Conservation (phyloP, 345 rosid species). For the Adansonia digitata region DNA sequence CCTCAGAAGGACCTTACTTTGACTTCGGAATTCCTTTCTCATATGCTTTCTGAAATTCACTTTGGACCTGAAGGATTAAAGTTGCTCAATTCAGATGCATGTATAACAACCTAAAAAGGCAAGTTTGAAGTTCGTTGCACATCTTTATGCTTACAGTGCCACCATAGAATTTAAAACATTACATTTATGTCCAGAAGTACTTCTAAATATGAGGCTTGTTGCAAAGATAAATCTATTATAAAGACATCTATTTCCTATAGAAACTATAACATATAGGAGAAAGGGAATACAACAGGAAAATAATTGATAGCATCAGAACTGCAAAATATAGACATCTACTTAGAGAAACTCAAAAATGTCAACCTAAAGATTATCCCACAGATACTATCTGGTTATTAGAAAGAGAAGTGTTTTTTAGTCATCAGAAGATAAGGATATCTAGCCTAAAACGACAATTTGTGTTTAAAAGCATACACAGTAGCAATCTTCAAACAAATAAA, state of each 20-base stretch:
- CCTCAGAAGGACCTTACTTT: slow-evolving; percentile 45
- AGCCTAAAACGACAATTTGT: neutral
- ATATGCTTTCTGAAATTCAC: slow-evolving; percentile 96
- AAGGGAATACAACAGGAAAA: neutral
- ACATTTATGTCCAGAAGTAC: neutral
- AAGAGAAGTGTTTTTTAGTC: neutral
- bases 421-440: neutral
- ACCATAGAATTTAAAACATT: neutral
- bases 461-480: neutral
- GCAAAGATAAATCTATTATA: neutral
- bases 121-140: neutral
- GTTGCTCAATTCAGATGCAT: slow-evolving; percentile 3
- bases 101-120: neutral
- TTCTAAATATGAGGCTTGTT: neutral
- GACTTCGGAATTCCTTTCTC: slow-evolving; percentile 85
- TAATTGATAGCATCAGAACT: neutral
- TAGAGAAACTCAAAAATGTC: neutral
- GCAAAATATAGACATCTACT: neutral
- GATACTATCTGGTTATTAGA: neutral
- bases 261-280: neutral
- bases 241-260: neutral
- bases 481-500: neutral
- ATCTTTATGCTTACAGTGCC: neutral
- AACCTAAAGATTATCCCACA: neutral
- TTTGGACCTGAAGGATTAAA: slow-evolving; percentile 65